Conservation (phyloP, 1,284 basidiomycete genomes). For the Ganoderma leucocontextum region DNA sequence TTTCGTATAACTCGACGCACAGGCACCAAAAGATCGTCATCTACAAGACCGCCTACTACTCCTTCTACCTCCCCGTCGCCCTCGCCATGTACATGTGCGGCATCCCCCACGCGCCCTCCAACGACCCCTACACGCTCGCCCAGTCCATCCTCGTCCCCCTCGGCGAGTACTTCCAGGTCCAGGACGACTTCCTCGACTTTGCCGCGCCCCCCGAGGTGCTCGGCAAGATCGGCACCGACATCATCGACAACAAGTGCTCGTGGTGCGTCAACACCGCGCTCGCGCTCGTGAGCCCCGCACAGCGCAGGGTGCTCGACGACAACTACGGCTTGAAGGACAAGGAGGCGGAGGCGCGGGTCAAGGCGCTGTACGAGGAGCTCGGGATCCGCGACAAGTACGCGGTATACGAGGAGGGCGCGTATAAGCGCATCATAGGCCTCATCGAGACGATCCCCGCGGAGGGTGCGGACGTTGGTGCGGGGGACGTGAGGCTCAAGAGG, state of each 20-base stretch:
- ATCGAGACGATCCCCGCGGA: constrained; percentile 77
- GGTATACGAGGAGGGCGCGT: constrained; percentile 82
- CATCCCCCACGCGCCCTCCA: constrained; percentile 57
- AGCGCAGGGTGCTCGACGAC: constrained; percentile 68
- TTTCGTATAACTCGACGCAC: constrained; percentile 13
- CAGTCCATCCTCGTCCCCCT: constrained; percentile 89
- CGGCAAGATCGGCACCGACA: constrained; percentile 98
- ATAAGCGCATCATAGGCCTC: constrained; percentile 69
- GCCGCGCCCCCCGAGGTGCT: constrained; percentile 91
- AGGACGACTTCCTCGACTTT: constrained; percentile 98
- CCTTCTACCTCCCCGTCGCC: constrained; percentile 98
- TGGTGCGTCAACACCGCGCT: constrained; percentile 97
- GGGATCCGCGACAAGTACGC: constrained; percentile 76
- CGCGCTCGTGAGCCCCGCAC: constrained; percentile 60
- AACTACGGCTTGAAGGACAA: constrained; percentile 91
- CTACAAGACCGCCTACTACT: constrained; percentile 99
- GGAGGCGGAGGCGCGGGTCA: constrained; percentile 71
- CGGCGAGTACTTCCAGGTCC: constrained; percentile 99
- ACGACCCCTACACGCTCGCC: constrained; percentile 81
- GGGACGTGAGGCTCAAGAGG: constrained; percentile 70
- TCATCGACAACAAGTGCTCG: constrained; percentile 98
- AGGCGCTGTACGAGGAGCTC: constrained; percentile 81
- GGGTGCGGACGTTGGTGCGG: constrained; percentile 31
- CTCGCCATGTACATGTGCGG: constrained; percentile 88
- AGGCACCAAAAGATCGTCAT: constrained; percentile 95